phyloP scores from a whole-genome alignment of 345 rosid species.

The Boechera stricta region DNA sequence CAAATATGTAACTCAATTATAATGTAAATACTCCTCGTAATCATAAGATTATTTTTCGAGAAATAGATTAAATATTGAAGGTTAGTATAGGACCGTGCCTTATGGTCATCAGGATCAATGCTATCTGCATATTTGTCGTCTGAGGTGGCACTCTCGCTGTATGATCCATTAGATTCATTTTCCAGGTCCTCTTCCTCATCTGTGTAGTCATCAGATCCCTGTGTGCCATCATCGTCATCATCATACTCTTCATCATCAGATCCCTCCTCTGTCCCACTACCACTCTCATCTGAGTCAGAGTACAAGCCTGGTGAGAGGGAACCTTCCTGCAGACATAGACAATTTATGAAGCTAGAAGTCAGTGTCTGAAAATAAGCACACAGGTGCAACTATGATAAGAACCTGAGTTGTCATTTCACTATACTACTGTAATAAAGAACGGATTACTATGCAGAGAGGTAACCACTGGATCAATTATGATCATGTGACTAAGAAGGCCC shows the following conservation, averaged over 20 bases:
- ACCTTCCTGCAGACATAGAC: constrained; percentile 71
- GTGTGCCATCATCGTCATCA: constrained; percentile 59
- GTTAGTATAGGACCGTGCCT: constrained; percentile 51
- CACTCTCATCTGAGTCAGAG: constrained; percentile 81
- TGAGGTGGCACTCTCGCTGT: constrained; percentile 54
- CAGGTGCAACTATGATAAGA: constrained; percentile 3
- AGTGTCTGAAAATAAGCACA: constrained; percentile 35
- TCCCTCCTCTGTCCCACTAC: constrained; percentile 82
- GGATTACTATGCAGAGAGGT: constrained; percentile 3
- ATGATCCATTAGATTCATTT: constrained; percentile 56
- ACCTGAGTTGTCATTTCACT: constrained; percentile 1
- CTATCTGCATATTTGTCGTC: constrained; percentile 48
- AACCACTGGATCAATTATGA: background rate
- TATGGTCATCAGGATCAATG: constrained; percentile 51
- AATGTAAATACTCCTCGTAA: constrained; percentile 2
- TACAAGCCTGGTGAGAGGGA: constrained; percentile 73
- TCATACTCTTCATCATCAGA: constrained; percentile 82
- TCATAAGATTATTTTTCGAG: background rate
- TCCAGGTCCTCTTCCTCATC: constrained; percentile 61
- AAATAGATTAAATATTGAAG: constrained; percentile 14
- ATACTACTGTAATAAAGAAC: constrained; percentile 15
- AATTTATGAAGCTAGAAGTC: constrained; percentile 40
- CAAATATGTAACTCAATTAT: background rate
- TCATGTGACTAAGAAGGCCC: background rate
- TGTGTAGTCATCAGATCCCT: constrained; percentile 53